Conservation (phyloP, 2,329 filamentous ascomycete genomes). For the Endoconidiophora laricicola region DNA sequence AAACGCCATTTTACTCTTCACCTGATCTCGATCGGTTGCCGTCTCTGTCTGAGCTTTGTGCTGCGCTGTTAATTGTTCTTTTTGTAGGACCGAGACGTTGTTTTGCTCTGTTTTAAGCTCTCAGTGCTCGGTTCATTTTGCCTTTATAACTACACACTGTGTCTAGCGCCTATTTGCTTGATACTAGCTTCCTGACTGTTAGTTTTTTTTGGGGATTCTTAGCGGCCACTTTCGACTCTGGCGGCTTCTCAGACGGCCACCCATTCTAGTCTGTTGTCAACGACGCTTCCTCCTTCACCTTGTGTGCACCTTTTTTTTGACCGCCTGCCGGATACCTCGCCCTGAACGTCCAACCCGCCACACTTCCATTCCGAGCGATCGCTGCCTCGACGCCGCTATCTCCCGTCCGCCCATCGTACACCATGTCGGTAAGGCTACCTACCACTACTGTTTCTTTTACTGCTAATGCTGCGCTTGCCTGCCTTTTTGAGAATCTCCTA, state of each 20-base stretch:
- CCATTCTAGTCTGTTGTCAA: background rate
- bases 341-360: background rate
- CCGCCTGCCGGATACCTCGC: background rate
- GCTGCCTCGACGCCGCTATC: background rate
- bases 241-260: background rate
- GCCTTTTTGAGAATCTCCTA: background rate
- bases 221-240: background rate
- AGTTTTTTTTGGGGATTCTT: background rate
- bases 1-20: no score
- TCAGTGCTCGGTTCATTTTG: no score
- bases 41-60: no score
- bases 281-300: background rate
- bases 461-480: background rate
- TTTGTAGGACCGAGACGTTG: no score
- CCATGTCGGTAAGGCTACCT: conserved; percentile 12
- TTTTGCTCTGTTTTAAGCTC: no score
- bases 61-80: no score
- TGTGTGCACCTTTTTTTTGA: background rate
- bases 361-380: background rate
- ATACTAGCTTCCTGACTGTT: background rate
- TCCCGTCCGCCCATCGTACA: background rate
- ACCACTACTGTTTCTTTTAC: no score
- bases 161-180: background rate
- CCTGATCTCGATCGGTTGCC: no score
- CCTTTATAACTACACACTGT: background rate